phyloP scores from a whole-genome alignment of 2,329 filamentous ascomycete genomes.

The Bimuria novae-zelandiae region DNA sequence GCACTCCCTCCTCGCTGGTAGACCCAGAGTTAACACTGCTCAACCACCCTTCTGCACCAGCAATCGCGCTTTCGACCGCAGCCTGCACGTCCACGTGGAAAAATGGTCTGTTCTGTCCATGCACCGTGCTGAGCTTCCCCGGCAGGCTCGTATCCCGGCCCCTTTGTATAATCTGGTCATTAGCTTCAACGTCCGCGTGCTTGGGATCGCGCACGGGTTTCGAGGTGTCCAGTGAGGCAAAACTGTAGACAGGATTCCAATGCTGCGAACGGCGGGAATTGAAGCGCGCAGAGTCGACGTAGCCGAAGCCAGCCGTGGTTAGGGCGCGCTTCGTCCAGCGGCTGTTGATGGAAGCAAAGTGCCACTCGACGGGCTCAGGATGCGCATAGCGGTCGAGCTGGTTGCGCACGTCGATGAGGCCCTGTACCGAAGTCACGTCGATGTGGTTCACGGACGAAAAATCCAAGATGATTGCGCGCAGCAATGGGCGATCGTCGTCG shows the following conservation, averaged over 20 bases:
- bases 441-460: slow-evolving; percentile 94
- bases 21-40: slow-evolving; percentile 7
- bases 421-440: slow-evolving; percentile 89
- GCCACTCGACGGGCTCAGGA: slow-evolving; percentile 88
- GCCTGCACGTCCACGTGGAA: slow-evolving; percentile 94
- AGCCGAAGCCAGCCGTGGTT: slow-evolving; percentile 85
- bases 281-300: slow-evolving; percentile 57
- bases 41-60: slow-evolving; percentile 65
- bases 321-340: slow-evolving; percentile 93
- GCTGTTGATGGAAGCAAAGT: slow-evolving; percentile 92
- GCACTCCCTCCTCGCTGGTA: slow-evolving; percentile 6
- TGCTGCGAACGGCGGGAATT: slow-evolving; percentile 56
- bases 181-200: slow-evolving; percentile 19
- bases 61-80: slow-evolving; percentile 84
- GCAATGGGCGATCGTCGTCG: slow-evolving; percentile 64
- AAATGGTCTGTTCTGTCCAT: slow-evolving; percentile 85
- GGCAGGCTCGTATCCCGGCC: slow-evolving; percentile 21
- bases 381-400: slow-evolving; percentile 85
- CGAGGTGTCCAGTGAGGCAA: slow-evolving; percentile 81
- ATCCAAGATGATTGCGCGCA: slow-evolving; percentile 91
- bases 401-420: slow-evolving; percentile 91
- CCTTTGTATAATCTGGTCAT: slow-evolving; percentile 25
- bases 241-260: slow-evolving; percentile 95
- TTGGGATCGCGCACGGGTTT: slow-evolving; percentile 61
- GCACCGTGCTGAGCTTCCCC: slow-evolving; percentile 67